phyloP scores from a whole-genome alignment of 331 rosid species.

The Pyrus hybrid region DNA sequence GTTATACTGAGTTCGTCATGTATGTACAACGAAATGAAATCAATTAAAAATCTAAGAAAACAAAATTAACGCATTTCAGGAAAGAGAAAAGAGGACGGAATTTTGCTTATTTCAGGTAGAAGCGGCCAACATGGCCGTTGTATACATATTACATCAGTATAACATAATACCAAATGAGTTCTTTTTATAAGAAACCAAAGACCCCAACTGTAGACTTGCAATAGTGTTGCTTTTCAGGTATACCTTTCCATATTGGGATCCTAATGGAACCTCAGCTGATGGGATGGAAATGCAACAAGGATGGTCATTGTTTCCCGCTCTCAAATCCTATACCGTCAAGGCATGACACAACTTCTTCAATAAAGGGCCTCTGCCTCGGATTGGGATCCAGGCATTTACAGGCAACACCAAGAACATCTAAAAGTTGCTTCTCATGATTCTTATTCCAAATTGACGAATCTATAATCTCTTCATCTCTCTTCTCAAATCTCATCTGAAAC shows the following conservation, averaged over 20 bases:
- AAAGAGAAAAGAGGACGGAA: neutral
- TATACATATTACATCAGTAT: slow-evolving; percentile 35
- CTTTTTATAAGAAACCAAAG: slow-evolving; percentile 1
- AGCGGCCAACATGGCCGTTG: slow-evolving; percentile 21
- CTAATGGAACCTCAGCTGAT: slow-evolving; percentile 16
- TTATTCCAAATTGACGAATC: slow-evolving; percentile 50
- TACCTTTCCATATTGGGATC: slow-evolving; percentile 14
- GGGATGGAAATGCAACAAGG: slow-evolving; percentile 7
- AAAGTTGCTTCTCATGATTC: slow-evolving; percentile 42
- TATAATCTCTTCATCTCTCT: slow-evolving; percentile 46
- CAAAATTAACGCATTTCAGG: neutral
- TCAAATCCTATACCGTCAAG: slow-evolving; percentile 48
- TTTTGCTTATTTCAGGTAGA: slow-evolving; percentile 14
- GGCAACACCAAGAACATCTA: slow-evolving; percentile 48
- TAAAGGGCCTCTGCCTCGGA: slow-evolving; percentile 63
- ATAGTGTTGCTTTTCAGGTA: slow-evolving; percentile 37
- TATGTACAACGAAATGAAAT: no score
- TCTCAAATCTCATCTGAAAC: slow-evolving; percentile 53
- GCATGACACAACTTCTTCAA: slow-evolving; percentile 53
- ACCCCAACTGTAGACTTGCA: slow-evolving; percentile 14
- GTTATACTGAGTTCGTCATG: no score
- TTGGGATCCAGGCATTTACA: slow-evolving; percentile 50
- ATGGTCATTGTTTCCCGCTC: slow-evolving; percentile 24
- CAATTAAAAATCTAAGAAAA: neutral
- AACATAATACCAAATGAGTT: slow-evolving; percentile 9